A percentile compares a stretch with the other conserved stretches of the same genome.
Evolutionary conservation across 805 yeast genomes (phyloP).

Genomic region (Saturnispora hagleri): DNA sequence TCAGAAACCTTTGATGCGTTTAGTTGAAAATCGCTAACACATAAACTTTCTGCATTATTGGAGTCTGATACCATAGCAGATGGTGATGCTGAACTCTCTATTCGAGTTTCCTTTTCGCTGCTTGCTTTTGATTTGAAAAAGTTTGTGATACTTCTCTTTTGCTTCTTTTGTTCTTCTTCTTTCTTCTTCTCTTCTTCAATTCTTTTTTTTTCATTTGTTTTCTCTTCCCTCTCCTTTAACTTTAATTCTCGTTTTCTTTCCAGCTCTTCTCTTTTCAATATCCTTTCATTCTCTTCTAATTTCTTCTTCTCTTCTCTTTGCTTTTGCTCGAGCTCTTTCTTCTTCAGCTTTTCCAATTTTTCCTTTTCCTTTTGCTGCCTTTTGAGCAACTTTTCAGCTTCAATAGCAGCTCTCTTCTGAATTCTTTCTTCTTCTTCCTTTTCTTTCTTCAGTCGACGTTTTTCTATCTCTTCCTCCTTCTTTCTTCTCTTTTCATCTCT

Average conservation of each 20-base stretch:
- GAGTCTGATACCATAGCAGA: background rate
- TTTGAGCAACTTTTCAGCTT: conserved; percentile 12
- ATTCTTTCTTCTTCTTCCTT: conserved; percentile 13
- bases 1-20: conserved; percentile 8
- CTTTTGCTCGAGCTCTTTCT: conserved; percentile 19
- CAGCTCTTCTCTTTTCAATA: conserved; percentile 24
- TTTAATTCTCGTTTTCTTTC: conserved; percentile 28
- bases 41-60: background rate
- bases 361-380: conserved; percentile 20
- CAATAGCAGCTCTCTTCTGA: conserved; percentile 10
- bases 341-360: conserved; percentile 22
- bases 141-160: conserved; percentile 26
- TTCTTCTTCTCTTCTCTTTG: conserved; percentile 20
- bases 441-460: conserved; percentile 8
- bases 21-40: background rate
- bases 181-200: conserved; percentile 18
- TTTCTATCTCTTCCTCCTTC: conserved; percentile 9
- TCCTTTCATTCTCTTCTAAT: conserved; percentile 22
- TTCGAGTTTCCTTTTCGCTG: background rate
- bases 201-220: conserved; percentile 16
- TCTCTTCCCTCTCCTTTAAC: conserved; percentile 23
- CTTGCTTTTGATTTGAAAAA: conserved; percentile 25
- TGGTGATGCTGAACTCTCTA: background rate
- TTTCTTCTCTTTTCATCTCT: conserved; percentile 7
- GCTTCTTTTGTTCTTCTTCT: conserved; percentile 18